Conservation (phyloP, 2,329 filamentous ascomycete genomes). For the Curvularia sp. region DNA sequence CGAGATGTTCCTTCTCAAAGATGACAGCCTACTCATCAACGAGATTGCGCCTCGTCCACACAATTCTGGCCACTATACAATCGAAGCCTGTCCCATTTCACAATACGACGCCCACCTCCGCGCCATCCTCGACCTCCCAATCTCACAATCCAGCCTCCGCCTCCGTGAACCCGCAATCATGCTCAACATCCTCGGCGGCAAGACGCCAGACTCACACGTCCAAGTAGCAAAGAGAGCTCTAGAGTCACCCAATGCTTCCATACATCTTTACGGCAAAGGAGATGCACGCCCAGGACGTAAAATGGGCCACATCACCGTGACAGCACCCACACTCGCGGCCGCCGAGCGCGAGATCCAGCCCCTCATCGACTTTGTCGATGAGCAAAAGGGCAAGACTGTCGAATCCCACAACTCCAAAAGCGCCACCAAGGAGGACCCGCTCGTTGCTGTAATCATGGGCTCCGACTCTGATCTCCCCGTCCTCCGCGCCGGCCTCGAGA, state of each 20-base stretch:
- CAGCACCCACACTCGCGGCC: conserved; percentile 70
- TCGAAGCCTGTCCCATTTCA: conserved; percentile 87
- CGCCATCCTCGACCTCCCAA: conserved; percentile 76
- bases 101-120: conserved; percentile 92
- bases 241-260: conserved; percentile 64
- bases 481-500: conserved; percentile 69
- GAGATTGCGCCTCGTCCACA: conserved; percentile 85
- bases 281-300: conserved; percentile 86
- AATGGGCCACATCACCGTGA: conserved; percentile 92
- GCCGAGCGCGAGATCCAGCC: conserved; percentile 73
- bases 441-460: conserved; percentile 83
- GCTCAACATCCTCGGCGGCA: conserved; percentile 59
- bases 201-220: conserved; percentile 69
- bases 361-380: conserved; percentile 70
- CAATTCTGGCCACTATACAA: conserved; percentile 95
- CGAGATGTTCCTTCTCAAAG: conserved; percentile 87
- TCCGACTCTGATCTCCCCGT: conserved; percentile 79
- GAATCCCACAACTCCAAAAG: conserved; percentile 22
- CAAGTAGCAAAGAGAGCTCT: conserved; percentile 64
- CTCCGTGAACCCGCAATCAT: conserved; percentile 72
- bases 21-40: conserved; percentile 78
- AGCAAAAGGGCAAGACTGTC: conserved; percentile 56
- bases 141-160: conserved; percentile 59
- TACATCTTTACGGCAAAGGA: conserved; percentile 92
- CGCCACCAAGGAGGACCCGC: conserved; percentile 51